phyloP scores from a whole-genome alignment of 805 yeast species.

The Metschnikowia orientalis region DNA sequence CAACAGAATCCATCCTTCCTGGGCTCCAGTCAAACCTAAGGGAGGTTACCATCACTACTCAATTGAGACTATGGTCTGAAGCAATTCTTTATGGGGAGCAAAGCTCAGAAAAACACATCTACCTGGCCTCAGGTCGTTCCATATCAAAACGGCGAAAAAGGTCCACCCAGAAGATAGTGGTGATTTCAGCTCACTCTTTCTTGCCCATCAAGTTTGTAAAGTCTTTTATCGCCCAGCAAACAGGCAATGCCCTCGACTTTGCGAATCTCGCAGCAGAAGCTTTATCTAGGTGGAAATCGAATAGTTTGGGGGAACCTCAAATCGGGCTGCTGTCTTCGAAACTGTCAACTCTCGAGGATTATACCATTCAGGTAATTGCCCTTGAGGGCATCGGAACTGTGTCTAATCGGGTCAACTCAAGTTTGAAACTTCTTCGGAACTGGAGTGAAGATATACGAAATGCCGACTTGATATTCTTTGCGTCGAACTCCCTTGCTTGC shows the following conservation, averaged over 20 bases:
- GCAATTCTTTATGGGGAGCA: constrained; percentile 13
- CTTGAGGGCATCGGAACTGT: constrained; percentile 39
- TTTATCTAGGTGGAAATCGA: constrained; percentile 1
- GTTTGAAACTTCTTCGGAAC: constrained; percentile 26
- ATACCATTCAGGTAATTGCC: constrained; percentile 34
- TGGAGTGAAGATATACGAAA: constrained; percentile 28
- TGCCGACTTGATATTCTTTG: constrained; percentile 32
- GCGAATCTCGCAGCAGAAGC: constrained; percentile 1
- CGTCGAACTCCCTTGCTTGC: constrained; percentile 32
- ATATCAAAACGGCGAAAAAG: constrained; percentile 6
- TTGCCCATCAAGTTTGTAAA: constrained; percentile 38
- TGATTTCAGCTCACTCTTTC: constrained; percentile 38
- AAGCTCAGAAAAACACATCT: constrained; percentile 16
- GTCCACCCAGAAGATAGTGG: constrained; percentile 20
- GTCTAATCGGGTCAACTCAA: constrained; percentile 24
- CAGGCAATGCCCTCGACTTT: constrained; percentile 29
- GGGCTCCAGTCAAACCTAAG: constrained; percentile 18
- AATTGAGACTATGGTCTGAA: constrained; percentile 19
- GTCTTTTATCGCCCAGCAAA: constrained; percentile 32
- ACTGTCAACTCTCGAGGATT: too few relatives aligned
- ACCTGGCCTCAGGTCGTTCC: constrained; percentile 9
- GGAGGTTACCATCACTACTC: constrained; percentile 19
- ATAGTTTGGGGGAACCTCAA: neutral
- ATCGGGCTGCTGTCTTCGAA: constrained; percentile 13
- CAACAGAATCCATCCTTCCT: too few relatives aligned